Conservation (phyloP, 2,329 filamentous ascomycete species). For the Parastagonospora avenae region DNA sequence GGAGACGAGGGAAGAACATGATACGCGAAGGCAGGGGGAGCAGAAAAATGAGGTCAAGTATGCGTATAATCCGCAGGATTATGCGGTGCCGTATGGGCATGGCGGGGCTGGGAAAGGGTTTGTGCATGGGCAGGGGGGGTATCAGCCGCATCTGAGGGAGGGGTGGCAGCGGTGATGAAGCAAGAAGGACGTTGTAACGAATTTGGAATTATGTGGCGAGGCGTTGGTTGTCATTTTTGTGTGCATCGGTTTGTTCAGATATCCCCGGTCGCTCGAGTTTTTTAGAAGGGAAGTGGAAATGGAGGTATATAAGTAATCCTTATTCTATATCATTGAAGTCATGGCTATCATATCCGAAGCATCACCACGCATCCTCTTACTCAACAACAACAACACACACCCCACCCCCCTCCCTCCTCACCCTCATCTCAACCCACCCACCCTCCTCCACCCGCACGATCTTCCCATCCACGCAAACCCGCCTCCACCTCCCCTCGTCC, state of each 20-base stretch:
- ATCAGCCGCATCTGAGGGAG: background rate
- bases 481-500: slow-evolving; percentile 74
- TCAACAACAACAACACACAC: slow-evolving; percentile 41
- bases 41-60: slow-evolving; percentile 31
- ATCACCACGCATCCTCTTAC: too few relatives aligned
- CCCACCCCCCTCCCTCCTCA: slow-evolving; percentile 49
- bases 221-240: too few relatives aligned
- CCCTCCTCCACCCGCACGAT: slow-evolving; percentile 75
- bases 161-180: background rate
- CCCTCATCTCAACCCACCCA: slow-evolving; percentile 72
- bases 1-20: slow-evolving; percentile 43
- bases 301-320: too few relatives aligned
- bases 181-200: too few relatives aligned
- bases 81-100: slow-evolving; percentile 15
- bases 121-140: background rate
- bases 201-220: too few relatives aligned
- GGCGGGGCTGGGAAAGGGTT: background rate
- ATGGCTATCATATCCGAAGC: background rate
- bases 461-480: slow-evolving; percentile 89
- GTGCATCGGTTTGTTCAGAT: background rate
- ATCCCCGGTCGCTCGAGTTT: background rate
- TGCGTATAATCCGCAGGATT: slow-evolving; percentile 44
- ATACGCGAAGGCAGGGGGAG: slow-evolving; percentile 21
- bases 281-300: too few relatives aligned
- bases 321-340: too few relatives aligned